These are phyloP conservation scores for Aureobasidium leucospermi DNA, from an alignment of 2,329 filamentous ascomycete genomes.

Conservation along the genomic window DNA sequence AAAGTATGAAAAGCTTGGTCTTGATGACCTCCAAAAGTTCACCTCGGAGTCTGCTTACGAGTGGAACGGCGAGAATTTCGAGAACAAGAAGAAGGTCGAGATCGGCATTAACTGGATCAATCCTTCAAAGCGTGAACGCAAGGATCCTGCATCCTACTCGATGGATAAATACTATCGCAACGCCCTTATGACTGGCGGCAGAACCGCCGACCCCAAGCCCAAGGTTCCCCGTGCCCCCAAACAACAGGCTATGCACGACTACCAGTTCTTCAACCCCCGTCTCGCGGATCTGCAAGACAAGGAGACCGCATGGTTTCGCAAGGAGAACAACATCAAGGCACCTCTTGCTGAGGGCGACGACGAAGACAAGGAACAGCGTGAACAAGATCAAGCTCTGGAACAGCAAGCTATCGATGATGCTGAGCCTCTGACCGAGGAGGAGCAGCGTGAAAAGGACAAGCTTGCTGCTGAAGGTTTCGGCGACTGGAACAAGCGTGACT, in stretches of 20 bases:
- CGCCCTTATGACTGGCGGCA: constrained; percentile 73
- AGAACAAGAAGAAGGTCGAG: constrained; percentile 75
- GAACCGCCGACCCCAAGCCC: constrained; percentile 77
- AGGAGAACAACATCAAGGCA: constrained; percentile 93
- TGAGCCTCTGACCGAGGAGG: constrained; percentile 77
- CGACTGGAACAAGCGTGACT: constrained; percentile 94
- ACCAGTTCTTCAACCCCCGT: constrained; percentile 87
- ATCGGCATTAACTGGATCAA: constrained; percentile 96
- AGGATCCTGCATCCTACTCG: constrained; percentile 85
- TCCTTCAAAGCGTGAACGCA: constrained; percentile 93
- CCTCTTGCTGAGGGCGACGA: constrained; percentile 83
- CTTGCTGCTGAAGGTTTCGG: constrained; percentile 81
- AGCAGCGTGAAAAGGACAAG: constrained; percentile 76
- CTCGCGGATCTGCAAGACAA: constrained; percentile 88
- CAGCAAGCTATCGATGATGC: constrained; percentile 93
- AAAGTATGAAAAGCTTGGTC: constrained; percentile 92
- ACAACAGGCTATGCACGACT: constrained; percentile 86
- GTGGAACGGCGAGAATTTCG: constrained; percentile 97
- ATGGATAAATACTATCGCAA: constrained; percentile 98
- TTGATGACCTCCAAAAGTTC: constrained; percentile 96
- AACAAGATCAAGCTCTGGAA: constrained; percentile 78
- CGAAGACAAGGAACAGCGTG: constrained; percentile 75
- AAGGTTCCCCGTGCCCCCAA: constrained; percentile 94
- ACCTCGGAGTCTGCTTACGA: constrained; percentile 96
- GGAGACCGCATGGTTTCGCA: constrained; percentile 91